These are phyloP conservation scores for Mrakia frigida DNA, from an alignment of 768 basidiomycete genomes.

Conservation along the genomic window DNA sequence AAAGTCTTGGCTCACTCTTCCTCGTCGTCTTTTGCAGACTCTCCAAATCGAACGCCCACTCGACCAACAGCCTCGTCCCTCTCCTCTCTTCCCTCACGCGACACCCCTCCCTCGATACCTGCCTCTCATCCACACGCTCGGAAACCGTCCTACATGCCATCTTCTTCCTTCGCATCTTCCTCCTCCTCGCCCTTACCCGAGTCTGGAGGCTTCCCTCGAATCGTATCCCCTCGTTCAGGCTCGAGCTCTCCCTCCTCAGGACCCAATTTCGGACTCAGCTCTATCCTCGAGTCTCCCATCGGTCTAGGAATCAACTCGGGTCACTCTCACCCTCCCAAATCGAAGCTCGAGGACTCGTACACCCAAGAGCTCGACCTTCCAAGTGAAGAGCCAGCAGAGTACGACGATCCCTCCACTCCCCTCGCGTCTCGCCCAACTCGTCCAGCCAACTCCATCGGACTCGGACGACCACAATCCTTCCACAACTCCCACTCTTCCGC, in stretches of 20 bases:
- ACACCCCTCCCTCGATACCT: conserved; percentile 21
- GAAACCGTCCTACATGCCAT: conserved; percentile 14
- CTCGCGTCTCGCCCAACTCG: not conserved
- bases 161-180: not conserved
- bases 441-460: conserved; percentile 17
- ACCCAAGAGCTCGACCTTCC: not conserved
- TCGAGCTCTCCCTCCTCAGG: not conserved
- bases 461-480: conserved; percentile 19
- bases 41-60: not conserved
- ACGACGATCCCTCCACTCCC: not conserved
- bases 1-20: not conserved
- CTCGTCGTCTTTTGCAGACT: not conserved
- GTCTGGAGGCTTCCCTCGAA: no score
- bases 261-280: not conserved
- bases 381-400: not conserved
- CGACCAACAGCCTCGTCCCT: not conserved
- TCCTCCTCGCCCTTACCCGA: not conserved
- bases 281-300: conserved; percentile 9
- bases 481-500: not conserved
- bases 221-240: not conserved
- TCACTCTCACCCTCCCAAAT: not conserved
- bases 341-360: not conserved
- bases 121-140: conserved; percentile 28
- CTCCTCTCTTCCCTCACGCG: conserved; percentile 4
- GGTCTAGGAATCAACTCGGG: no score